phyloP scores from a whole-genome alignment of 805 yeast species.

The Nakazawaea populi region DNA sequence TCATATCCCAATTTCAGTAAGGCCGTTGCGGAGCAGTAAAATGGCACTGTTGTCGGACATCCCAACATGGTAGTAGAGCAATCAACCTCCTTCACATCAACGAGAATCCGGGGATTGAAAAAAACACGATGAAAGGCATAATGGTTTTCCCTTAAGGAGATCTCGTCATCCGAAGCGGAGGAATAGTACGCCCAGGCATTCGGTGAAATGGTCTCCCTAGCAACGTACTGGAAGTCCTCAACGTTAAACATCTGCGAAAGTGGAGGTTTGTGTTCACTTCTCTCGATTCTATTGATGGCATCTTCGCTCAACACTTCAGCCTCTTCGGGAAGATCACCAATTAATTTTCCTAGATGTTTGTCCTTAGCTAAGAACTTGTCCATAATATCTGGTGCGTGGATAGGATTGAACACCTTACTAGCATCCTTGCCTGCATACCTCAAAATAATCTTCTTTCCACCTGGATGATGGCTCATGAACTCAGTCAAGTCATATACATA shows the following conservation, averaged over 20 bases:
- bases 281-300: slow-evolving; percentile 37
- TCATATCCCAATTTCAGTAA: slow-evolving; percentile 87
- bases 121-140: slow-evolving; percentile 82
- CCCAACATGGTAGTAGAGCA: slow-evolving; percentile 72
- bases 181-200: slow-evolving; percentile 93
- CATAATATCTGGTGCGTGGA: slow-evolving; percentile 87
- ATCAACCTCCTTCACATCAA: slow-evolving; percentile 75
- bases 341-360: slow-evolving; percentile 52
- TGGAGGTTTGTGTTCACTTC: slow-evolving; percentile 55
- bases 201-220: slow-evolving; percentile 68
- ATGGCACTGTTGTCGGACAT: slow-evolving; percentile 60
- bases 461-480: slow-evolving; percentile 30
- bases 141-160: slow-evolving; percentile 85
- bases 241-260: slow-evolving; percentile 66
- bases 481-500: slow-evolving; percentile 39
- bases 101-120: slow-evolving; percentile 78
- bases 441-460: slow-evolving; percentile 25
- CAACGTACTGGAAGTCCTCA: slow-evolving; percentile 83
- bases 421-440: slow-evolving; percentile 61
- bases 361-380: slow-evolving; percentile 52
- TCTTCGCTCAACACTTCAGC: slow-evolving; percentile 29
- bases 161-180: slow-evolving; percentile 89
- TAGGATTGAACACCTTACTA: slow-evolving; percentile 77
- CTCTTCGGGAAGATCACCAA: slow-evolving; percentile 23
- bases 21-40: slow-evolving; percentile 90